A percentile compares a stretch with the other conserved stretches of the same genome.
Evolutionary conservation across 805 yeast species (phyloP).

Genomic region (Ogataea haglerorum): DNA sequence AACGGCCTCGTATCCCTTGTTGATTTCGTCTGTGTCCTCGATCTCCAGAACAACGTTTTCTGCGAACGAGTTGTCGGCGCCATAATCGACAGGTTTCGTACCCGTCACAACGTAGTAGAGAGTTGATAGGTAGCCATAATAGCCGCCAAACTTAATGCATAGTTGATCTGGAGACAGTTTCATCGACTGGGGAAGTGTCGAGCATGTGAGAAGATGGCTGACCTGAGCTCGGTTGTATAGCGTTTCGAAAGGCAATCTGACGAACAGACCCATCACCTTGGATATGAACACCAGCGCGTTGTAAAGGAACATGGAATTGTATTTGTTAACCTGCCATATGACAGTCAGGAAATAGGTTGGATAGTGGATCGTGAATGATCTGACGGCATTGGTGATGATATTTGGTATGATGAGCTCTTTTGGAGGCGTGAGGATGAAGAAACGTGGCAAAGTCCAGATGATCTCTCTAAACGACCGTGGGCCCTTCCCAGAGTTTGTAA

Average conservation of each 20-base stretch:
- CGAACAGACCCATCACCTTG: conserved; percentile 64
- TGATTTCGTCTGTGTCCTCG: conserved; percentile 37
- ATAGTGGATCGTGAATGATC: conserved; percentile 28
- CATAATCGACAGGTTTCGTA: conserved; percentile 28
- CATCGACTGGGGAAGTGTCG: conserved; percentile 37
- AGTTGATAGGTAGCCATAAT: conserved; percentile 53
- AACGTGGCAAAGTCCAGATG: conserved; percentile 45
- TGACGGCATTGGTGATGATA: conserved; percentile 32
- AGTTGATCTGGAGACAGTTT: conserved; percentile 47
- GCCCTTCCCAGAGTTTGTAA: conserved; percentile 45
- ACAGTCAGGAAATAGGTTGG: conserved; percentile 57
- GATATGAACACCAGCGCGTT: conserved; percentile 56
- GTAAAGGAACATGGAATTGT: conserved; percentile 57
- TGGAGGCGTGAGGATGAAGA: conserved; percentile 49
- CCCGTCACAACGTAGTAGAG: conserved; percentile 46
- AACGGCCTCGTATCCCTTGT: conserved; percentile 46
- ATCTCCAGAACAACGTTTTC: conserved; percentile 26
- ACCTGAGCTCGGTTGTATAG: conserved; percentile 81
- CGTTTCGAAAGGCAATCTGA: conserved; percentile 85
- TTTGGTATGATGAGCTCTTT: conserved; percentile 63
- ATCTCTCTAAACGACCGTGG: conserved; percentile 71
- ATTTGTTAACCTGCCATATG: conserved; percentile 63
- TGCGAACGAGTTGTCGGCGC: conserved; percentile 17
- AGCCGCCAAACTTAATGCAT: conserved; percentile 57
- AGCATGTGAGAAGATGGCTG: conserved; percentile 46